These are phyloP conservation scores for Perkinsus chesapeaki DNA, from an alignment of 169 alveolate species.

Conservation along the genomic window DNA sequence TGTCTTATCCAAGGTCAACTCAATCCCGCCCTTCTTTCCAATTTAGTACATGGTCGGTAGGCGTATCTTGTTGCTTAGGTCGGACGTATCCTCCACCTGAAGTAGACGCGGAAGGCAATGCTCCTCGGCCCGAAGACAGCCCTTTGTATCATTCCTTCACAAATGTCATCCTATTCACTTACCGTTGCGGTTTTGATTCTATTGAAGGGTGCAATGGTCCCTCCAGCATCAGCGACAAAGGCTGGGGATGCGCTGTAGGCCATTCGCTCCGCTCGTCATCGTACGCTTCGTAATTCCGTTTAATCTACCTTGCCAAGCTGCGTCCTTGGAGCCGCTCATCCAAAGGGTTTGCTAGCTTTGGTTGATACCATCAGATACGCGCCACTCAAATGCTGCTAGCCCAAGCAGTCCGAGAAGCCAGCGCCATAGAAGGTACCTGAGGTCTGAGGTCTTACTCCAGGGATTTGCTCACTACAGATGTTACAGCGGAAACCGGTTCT, in stretches of 20 bases:
- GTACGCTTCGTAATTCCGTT: no score
- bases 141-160: neutral
- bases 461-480: neutral
- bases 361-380: neutral
- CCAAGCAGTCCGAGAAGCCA: neutral
- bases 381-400: neutral
- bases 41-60: no score
- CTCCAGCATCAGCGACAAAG: neutral
- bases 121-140: neutral
- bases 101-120: neutral
- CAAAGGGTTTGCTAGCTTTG: no score
- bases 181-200: neutral
- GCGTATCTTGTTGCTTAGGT: neutral
- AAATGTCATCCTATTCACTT: neutral
- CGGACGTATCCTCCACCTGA: neutral
- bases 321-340: no score
- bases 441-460: neutral
- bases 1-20: neutral
- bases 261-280: no score
- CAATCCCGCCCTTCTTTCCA: no score
- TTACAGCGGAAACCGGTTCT: neutral
- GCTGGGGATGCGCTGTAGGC: neutral
- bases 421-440: neutral
- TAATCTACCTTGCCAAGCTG: no score
- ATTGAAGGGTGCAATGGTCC: neutral